Evolutionary conservation across 345 rosid species (phyloP), one percentile per base, ranked within the genome.

Genomic region (Kandelia obovata): DNA sequence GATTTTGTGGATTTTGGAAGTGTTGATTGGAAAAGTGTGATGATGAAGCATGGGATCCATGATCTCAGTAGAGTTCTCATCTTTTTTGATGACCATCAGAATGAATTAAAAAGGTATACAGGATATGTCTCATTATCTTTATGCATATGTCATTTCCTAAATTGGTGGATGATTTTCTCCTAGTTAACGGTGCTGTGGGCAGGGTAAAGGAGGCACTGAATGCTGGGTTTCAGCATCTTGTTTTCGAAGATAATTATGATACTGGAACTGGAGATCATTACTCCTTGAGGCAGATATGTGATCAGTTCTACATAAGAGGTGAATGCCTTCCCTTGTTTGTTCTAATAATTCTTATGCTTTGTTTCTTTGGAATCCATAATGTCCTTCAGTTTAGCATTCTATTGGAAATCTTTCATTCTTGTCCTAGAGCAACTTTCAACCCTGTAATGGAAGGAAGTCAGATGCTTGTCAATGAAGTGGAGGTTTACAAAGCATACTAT

Each of bases 191-290:
- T 66, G 65, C 64, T 20, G 25, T 73, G 80, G 71, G 53, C 84
- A 95, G 99, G 80, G 69, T 92, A 71, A 88, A 88, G 70, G 91
- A 92, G 78, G 98, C 99, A 49, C 51, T 86, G 70, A 80, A 87
- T 58, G 89, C 87, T 56, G 98, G 99, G 53, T 96, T 96, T 79
- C 85, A 53, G 46, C 92, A 96, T 85, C 94, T 96, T 77, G 79
- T 96, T 68, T 96, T 96, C 63, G 99, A 96, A 82, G 99, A 96
- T 75, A 96, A 96, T 73, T 96, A 92, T 66, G 99, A 96, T 75
- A 96, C 99, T 23, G 99, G 99, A 71, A 96, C 96, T 2, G 98
- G 98, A 43, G 99, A 96, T 74, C 98, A 92, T 85, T 96, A 96
- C 75, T 96, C 99, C 26, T 75, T 96, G 75, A 85, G 99, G 78